Evolutionary conservation across 306 rosid species (phyloP), one percentile per base, ranked within the genome.

Genomic region (Corylus americana): DNA sequence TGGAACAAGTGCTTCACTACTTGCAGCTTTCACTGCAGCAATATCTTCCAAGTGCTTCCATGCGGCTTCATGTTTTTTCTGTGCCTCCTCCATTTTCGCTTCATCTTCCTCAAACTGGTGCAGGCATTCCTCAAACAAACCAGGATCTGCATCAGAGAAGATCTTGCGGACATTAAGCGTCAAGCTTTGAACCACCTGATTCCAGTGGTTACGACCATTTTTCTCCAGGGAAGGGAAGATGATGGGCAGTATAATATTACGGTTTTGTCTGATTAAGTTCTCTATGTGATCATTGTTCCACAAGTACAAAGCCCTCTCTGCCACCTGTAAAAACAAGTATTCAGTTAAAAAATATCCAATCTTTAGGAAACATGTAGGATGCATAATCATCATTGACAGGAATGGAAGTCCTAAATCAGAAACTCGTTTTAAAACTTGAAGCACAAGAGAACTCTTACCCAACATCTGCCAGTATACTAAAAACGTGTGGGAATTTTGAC

Each of bases 271-370:
- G 70, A 91, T 87, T 58, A 91, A 85, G 78, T 81, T 86, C 82
- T 89, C 90, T 47, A 89, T 86, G 81, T 91, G 96, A 74, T 87
- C 93, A 74, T 89, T 91, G 84, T 88, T 91, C 92, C 93, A 89
- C 78, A 91, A 78, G 83, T 79, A 91, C 77, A 91, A 77, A 17
- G 92, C 93, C 80, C 97, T 91, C 86, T 91, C 97, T 14, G 97
- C 93, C 58, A 91, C 97, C 97, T 91, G 86, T 35, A 78, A 82
- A 76, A 71, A 49, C 76, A 86, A 82, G 55, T 27, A 74, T 55
- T 55, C 71, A 48, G 7, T 18, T 39, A 42, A 67, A 42, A 67
- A 18, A 17, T 67, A 9, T 67, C 42, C 50, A 67, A 18, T 17
- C 66, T 67, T 18, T 10, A 35, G 51, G 51, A 67, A 39, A 39